These are phyloP conservation scores for Aureobasidium sp. DNA, from an alignment of 2,329 filamentous ascomycete species.

Conservation along the genomic window DNA sequence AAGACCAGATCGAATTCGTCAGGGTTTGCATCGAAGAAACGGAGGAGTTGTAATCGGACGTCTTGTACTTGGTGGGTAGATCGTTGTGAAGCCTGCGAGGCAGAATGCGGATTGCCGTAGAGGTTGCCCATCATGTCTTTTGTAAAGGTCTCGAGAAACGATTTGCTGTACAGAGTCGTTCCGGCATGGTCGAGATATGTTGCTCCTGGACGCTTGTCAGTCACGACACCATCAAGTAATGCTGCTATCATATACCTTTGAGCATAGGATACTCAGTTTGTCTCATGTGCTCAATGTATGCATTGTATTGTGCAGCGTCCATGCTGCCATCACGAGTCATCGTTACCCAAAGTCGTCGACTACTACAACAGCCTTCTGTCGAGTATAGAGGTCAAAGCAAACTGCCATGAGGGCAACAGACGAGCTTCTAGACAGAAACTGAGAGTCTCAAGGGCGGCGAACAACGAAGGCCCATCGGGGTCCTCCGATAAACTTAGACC, in stretches of 20 bases:
- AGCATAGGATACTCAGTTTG: slow-evolving; percentile 38
- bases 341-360: slow-evolving; percentile 20
- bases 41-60: slow-evolving; percentile 61
- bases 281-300: slow-evolving; percentile 39
- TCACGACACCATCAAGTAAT: neutral
- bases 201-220: slow-evolving; percentile 5
- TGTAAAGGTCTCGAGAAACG: slow-evolving; percentile 70
- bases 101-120: slow-evolving; percentile 89
- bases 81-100: slow-evolving; percentile 66
- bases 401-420: slow-evolving; percentile 1
- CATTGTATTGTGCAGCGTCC: slow-evolving; percentile 27
- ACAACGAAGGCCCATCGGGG: neutral
- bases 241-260: neutral
- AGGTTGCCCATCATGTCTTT: slow-evolving; percentile 67
- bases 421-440: neutral
- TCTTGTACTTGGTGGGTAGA: slow-evolving; percentile 66
- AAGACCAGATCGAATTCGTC: slow-evolving; percentile 82
- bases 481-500: neutral
- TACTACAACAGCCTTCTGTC: neutral
- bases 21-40: slow-evolving; percentile 74
- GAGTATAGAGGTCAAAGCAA: neutral
- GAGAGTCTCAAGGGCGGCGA: slow-evolving; percentile 3
- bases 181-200: slow-evolving; percentile 88
- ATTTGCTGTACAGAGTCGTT: slow-evolving; percentile 47
- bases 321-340: slow-evolving; percentile 19